A percentile compares a stretch with the other conserved stretches of the same genome.
phyloP scores from a whole-genome alignment of 2,329 filamentous ascomycete species.

The Neurospora sp. region DNA sequence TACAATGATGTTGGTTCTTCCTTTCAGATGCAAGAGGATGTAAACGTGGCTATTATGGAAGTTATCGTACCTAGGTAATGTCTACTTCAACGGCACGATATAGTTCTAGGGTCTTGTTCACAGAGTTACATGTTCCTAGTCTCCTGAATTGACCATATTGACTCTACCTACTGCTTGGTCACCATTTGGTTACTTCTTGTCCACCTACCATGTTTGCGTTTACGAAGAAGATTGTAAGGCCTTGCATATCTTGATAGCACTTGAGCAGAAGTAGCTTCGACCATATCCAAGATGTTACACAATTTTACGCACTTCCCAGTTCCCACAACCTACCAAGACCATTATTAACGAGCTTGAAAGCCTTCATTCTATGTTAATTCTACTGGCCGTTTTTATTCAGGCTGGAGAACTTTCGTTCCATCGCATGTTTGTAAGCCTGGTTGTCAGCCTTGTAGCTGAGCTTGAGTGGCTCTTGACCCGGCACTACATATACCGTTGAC shows the following conservation, averaged over 20 bases:
- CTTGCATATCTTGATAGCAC: background rate
- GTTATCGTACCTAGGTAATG: background rate
- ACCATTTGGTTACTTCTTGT: background rate
- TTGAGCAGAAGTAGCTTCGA: background rate
- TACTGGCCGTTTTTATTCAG: fast-evolving
- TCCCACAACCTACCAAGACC: too few species aligned
- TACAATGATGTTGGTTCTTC: background rate
- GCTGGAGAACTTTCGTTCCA: too few species aligned
- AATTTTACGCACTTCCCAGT: background rate
- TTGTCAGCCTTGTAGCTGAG: background rate
- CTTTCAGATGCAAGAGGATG: background rate
- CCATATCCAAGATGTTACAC: background rate
- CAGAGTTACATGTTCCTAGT: background rate
- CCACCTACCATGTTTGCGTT: background rate
- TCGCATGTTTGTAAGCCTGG: background rate
- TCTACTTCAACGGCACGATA: background rate
- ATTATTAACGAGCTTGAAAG: background rate
- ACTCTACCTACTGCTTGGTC: background rate
- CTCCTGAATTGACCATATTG: background rate
- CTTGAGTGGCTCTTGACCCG: background rate
- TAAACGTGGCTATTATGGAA: background rate
- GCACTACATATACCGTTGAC: background rate
- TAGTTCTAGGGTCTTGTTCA: background rate
- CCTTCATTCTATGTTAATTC: background rate
- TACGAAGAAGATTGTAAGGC: background rate